These are phyloP conservation scores for Phytophthora boehmeriae DNA, from an alignment of 352 stramenopile genomes.

Conservation along the genomic window DNA sequence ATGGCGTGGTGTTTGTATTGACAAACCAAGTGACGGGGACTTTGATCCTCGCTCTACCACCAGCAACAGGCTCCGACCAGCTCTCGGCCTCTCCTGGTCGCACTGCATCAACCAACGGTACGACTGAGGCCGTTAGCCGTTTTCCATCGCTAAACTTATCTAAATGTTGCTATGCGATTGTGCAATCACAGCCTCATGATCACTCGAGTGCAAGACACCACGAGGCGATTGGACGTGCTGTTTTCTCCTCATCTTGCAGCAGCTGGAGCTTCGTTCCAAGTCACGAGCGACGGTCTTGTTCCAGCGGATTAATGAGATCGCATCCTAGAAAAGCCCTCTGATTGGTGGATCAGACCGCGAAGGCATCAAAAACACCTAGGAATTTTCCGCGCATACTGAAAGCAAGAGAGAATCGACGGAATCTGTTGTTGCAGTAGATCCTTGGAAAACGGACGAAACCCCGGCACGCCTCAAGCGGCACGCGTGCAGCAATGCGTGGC, in stretches of 20 bases:
- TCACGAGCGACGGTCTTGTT: slow-evolving; percentile 58
- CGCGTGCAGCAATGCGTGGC: background rate
- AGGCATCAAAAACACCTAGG: background rate
- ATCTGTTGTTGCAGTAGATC: background rate
- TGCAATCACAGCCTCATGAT: slow-evolving; percentile 56
- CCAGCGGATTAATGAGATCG: slow-evolving; percentile 9
- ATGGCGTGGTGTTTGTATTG: slow-evolving; percentile 72
- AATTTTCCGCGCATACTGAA: background rate
- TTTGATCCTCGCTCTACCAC: slow-evolving; percentile 38
- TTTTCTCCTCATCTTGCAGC: slow-evolving; percentile 64
- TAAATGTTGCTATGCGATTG: background rate
- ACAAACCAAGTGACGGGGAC: slow-evolving; percentile 86
- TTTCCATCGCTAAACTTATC: background rate
- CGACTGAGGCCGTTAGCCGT: slow-evolving; percentile 9
- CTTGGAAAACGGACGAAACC: slow-evolving; percentile 1
- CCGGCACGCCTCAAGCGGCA: background rate
- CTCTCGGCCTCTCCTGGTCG: slow-evolving; percentile 80
- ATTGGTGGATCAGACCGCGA: background rate
- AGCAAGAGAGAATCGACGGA: background rate
- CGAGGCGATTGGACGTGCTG: slow-evolving; percentile 46
- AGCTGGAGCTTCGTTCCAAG: slow-evolving; percentile 51
- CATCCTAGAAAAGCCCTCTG: slow-evolving; percentile 3
- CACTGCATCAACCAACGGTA: slow-evolving; percentile 87
- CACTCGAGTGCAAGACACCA: slow-evolving; percentile 32
- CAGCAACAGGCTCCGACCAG: slow-evolving; percentile 49